A percentile compares a stretch with the other conserved stretches of the same genome.
Evolutionary conservation across 768 basidiomycete species (phyloP).

Genomic region (Mycena filopes): DNA sequence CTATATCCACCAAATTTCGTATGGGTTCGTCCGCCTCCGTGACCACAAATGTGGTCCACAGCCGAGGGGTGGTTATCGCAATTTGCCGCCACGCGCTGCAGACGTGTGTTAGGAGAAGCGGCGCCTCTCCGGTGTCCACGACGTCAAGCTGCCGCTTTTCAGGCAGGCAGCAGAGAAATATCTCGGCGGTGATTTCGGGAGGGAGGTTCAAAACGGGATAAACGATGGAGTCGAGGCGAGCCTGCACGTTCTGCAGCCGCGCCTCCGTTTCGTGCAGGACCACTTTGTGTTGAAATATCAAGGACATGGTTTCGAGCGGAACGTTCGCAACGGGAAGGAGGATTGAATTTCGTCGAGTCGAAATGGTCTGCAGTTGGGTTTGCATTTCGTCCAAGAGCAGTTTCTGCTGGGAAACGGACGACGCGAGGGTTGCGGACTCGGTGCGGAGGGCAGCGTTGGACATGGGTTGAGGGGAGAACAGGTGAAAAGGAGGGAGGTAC

Average conservation of each 20-base stretch:
- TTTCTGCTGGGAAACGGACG: not conserved
- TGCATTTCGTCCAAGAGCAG: not conserved
- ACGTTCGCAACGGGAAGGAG: constrained; percentile 15
- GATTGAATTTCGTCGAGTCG: constrained; percentile 1
- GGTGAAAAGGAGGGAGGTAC: no score
- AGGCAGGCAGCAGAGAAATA: constrained; percentile 17
- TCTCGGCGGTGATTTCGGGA: constrained; percentile 20
- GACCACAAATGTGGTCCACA: constrained; percentile 11
- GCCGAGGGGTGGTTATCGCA: constrained; percentile 6
- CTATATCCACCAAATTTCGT: not conserved
- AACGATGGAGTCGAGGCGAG: not conserved
- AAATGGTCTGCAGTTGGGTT: not conserved
- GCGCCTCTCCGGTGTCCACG: not conserved
- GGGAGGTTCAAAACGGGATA: constrained; percentile 21
- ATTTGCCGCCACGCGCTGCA: constrained; percentile 17
- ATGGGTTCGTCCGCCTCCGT: not conserved
- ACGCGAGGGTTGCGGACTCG: no score
- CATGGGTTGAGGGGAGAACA: no score
- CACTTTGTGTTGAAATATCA: not conserved
- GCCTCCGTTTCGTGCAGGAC: not conserved
- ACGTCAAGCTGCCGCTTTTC: not conserved
- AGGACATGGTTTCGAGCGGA: no score
- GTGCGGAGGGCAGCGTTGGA: no score
- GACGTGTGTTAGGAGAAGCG: constrained; percentile 8
- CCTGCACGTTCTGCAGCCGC: not conserved